phyloP scores from a whole-genome alignment of 495 filamentous ascomycete species.

The Darksidea phi region DNA sequence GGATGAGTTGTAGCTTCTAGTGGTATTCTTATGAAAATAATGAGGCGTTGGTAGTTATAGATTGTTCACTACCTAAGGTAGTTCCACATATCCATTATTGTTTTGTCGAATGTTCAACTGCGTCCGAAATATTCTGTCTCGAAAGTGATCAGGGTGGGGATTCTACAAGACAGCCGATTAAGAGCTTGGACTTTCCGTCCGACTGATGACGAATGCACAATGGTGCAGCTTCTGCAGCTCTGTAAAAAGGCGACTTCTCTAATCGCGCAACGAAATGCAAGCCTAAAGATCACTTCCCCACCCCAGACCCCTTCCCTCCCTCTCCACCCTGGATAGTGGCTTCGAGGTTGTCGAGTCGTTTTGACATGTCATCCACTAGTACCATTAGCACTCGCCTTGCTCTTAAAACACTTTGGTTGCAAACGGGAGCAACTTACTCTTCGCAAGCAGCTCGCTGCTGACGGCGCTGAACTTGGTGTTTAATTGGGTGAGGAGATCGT shows the following conservation, averaged over 20 bases:
- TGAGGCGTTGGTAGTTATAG: constrained; percentile 5
- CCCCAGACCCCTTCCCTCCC: constrained; percentile 34
- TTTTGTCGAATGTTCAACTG: too few species aligned
- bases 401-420: too few species aligned
- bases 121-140: too few species aligned
- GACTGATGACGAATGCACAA: too few species aligned
- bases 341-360: constrained; percentile 84
- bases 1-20: too few species aligned
- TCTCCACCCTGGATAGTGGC: constrained; percentile 60
- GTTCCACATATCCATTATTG: too few species aligned
- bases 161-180: too few species aligned
- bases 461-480: constrained; percentile 79
- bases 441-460: constrained; percentile 80
- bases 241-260: too few species aligned
- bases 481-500: constrained; percentile 80
- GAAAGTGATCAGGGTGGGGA: too few species aligned
- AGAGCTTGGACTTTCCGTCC: too few species aligned
- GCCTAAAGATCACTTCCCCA: constrained; percentile 1
- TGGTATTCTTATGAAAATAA: constrained; percentile 34
- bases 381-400: neutral
- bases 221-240: too few species aligned
- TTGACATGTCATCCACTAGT: constrained; percentile 92
- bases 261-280: too few species aligned
- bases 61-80: neutral
- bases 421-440: constrained; percentile 59